Base-by-base conservation (phyloP, 2,329 filamentous ascomycete species). In the Leptographium galeiforme region DNA sequence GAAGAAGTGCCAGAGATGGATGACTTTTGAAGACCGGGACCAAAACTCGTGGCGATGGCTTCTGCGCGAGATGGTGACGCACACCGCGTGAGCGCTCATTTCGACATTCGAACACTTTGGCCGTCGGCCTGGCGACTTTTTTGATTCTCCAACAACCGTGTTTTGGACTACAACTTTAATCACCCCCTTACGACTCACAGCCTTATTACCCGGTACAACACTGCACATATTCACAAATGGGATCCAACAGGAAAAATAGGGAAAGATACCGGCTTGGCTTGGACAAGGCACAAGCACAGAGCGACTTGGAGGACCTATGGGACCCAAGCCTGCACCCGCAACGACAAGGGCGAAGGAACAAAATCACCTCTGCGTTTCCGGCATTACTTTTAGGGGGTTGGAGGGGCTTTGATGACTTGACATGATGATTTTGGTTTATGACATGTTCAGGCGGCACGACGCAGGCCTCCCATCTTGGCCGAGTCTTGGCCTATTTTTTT, bases 1-100 rank as follows among this genome's bases (percentile, higher is more conserved):
- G 60, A 83, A 84, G 66, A 91, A 90, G 70, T 91, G 91, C 60
- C 84, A 87, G 64, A 83, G 80, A 62, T 98, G 93, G 93, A 79
- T 91, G 58, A 77, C 77, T 51, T 70, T 76, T 58, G 75, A 77
- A 50, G 68, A 72, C 36, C 70, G 75, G 55, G 73, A 80, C 57
- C 73, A 75, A 61, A 77, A 77, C 58, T 73, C 77, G 52, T 89
- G 86, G 88, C 79, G 85, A 67, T 94, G 89, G 89, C 81, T 81
- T 49, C 85, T 84, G 55, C 74, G 80, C 55, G 78, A 82, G 59
- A 75, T 78, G 59, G 70, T 84, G 59, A 55, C 53, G 1, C 52
- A 58, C n/a, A 53, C 58, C 1, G 50, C 55, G 32, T 59, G 49
- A 57, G 18, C n/a, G 19, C 14, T 18, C 16, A 2, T 45, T 10